Evolutionary conservation across 2,329 filamentous ascomycete genomes (phyloP), one percentile per base, ranked within the genome.

Genomic region (Akanthomyces muscarius): DNA sequence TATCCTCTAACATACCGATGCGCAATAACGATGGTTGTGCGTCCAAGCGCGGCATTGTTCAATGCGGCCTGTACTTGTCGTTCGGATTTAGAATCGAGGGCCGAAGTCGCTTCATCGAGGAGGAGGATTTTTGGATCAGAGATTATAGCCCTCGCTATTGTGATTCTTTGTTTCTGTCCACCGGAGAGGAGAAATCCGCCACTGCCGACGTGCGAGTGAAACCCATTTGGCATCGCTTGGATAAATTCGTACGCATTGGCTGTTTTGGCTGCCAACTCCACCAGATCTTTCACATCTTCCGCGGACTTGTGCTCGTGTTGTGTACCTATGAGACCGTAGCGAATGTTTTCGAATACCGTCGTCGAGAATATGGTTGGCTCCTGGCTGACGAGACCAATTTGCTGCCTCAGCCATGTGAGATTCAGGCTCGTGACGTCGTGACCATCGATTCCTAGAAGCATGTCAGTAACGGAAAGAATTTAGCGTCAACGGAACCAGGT

Each of bases 41-140:
- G 77, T 41, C 81, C 79, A 47, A 77, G 73, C 0, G 84, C 82
- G 0, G 86, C 77, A 16, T 76, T 76, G 51, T 82, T 78, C 3
- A 86, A 75, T 0, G 83, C 83, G 25, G 77, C 71, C 65, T 86
- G 83, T 0, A 87, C 83, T 16, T 82, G 76, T 1, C 75, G 72
- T 52, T 80, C 77, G 1, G 77, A 72, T 16, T 77, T 71, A 1
- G 74, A 71, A 54, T 78, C 76, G 21, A 80, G 69, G 0, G 86
- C 84, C 50, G 81, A 84, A 0, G 87, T 90, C 0, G 87, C 87
- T 71, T 90, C 87, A 64, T 90, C 87, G 1, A 89, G 74, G 14
- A 90, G 80, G 0, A 90, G 76, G 30, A 90, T 84, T 52, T 74
- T 75, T 1, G 77, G 76, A 41, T 76, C 68, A 2, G 72, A 73